A percentile compares a stretch with the other conserved stretches of the same genome.
Conservation (phyloP, 1,284 basidiomycete genomes). For the Malassezia vespertilionis region DNA sequence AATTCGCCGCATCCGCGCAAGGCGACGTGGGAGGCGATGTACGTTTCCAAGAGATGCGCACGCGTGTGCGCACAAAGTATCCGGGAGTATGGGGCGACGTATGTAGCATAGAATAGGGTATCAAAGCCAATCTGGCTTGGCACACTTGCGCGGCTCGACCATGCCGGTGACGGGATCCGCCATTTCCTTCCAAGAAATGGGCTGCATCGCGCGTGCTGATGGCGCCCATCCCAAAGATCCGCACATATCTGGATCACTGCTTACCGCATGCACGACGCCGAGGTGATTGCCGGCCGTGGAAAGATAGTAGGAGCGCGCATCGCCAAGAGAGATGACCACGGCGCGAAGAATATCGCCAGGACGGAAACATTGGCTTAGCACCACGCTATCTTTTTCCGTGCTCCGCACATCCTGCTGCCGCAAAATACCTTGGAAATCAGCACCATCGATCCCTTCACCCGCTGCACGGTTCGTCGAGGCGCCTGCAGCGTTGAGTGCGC, state of each 20-base stretch:
- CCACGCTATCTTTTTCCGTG: constrained; percentile 83
- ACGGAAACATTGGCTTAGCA: constrained; percentile 85
- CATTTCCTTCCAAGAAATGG: constrained; percentile 80
- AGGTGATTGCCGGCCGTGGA: constrained; percentile 88
- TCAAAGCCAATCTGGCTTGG: constrained; percentile 56
- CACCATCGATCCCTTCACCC: constrained; percentile 35
- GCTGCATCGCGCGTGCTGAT: constrained; percentile 23
- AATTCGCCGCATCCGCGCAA: constrained; percentile 34
- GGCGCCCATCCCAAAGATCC: constrained; percentile 19
- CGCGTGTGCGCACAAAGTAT: background rate
- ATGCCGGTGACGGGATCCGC: constrained; percentile 69
- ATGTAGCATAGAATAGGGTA: background rate
- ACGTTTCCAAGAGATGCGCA: too few species aligned
- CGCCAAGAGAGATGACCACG: constrained; percentile 55
- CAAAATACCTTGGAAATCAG: constrained; percentile 76
- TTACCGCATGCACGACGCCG: constrained; percentile 55
- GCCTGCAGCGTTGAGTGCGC: constrained; percentile 10
- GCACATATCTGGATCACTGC: background rate
- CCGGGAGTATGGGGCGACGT: background rate
- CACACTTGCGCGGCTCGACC: constrained; percentile 74
- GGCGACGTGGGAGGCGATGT: background rate
- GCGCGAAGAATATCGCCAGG: constrained; percentile 91
- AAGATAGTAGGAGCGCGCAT: constrained; percentile 62
- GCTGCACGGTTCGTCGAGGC: constrained; percentile 35
- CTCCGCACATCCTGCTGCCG: constrained; percentile 66